Evolutionary conservation across 768 basidiomycete species (phyloP).

Genomic region (Suillus variegatus): DNA sequence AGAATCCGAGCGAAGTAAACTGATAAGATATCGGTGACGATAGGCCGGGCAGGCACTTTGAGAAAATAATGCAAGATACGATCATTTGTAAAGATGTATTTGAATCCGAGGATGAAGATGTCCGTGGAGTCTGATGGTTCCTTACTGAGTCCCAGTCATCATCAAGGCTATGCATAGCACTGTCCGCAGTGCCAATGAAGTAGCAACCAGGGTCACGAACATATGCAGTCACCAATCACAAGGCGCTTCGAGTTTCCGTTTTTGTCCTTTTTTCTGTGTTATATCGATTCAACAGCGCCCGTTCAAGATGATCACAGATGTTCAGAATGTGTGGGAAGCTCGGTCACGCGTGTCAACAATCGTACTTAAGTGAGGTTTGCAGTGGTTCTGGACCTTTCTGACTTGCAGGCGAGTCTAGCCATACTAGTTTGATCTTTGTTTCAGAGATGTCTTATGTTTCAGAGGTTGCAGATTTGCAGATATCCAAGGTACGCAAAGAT

Average conservation of each 20-base stretch:
- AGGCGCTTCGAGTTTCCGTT: neutral
- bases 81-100: neutral
- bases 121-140: neutral
- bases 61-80: neutral
- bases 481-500: slow-evolving; percentile 12
- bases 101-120: neutral
- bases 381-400: neutral
- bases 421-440: neutral
- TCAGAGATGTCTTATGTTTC: neutral
- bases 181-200: neutral
- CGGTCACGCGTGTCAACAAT: neutral
- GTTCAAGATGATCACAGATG: neutral
- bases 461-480: slow-evolving; percentile 17
- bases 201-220: neutral
- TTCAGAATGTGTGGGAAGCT: neutral
- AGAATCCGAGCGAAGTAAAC: neutral
- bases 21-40: neutral
- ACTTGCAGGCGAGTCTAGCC: neutral
- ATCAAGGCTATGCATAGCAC: neutral
- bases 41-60: neutral
- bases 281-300: neutral
- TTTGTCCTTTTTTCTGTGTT: neutral
- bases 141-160: neutral
- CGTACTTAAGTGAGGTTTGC: neutral
- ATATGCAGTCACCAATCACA: neutral